A percentile compares a stretch with the other conserved stretches of the same genome.
Conservation (phyloP, 148 eudicot species). For the Rhododendron kiyosumense region DNA sequence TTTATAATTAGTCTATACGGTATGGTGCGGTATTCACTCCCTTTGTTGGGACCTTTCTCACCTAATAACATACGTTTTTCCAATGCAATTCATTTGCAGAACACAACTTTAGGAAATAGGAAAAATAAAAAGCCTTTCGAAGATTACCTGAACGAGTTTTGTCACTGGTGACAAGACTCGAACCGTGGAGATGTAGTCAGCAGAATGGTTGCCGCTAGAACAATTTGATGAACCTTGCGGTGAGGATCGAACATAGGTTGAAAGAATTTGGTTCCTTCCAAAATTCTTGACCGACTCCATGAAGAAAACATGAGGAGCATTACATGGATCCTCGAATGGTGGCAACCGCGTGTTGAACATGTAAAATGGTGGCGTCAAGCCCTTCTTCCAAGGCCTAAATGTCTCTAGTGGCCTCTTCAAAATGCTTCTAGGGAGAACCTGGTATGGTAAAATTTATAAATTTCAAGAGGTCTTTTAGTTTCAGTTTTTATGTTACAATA, state of each 20-base stretch:
- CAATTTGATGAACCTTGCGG: slow-evolving; percentile 6
- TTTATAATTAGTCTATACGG: background rate
- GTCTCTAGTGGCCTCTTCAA: slow-evolving; percentile 24
- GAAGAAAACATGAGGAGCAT: slow-evolving; percentile 24
- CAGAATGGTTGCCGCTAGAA: slow-evolving; percentile 4
- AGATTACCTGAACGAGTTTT: slow-evolving; percentile 17
- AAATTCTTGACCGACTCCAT: background rate
- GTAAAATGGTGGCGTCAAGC: background rate
- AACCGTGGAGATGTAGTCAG: slow-evolving; percentile 10
- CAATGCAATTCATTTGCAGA: too few relatives aligned
- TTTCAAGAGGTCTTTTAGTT: background rate
- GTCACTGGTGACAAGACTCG: slow-evolving; percentile 15
- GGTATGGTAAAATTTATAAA: background rate
- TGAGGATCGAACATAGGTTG: slow-evolving; percentile 13
- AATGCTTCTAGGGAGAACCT: slow-evolving; percentile 18
- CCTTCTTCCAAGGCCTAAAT: slow-evolving; percentile 6
- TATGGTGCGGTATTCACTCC: background rate
- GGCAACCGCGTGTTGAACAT: slow-evolving; percentile 19
- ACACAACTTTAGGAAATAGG: too few relatives aligned
- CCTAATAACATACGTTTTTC: background rate
- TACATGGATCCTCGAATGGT: slow-evolving; percentile 7
- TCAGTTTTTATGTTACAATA: background rate
- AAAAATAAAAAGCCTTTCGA: background rate
- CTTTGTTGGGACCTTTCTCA: background rate
- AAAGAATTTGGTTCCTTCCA: background rate